These are phyloP conservation scores for Coleophoma cylindrospora DNA, from an alignment of 2,329 filamentous ascomycete species.

Conservation along the genomic window DNA sequence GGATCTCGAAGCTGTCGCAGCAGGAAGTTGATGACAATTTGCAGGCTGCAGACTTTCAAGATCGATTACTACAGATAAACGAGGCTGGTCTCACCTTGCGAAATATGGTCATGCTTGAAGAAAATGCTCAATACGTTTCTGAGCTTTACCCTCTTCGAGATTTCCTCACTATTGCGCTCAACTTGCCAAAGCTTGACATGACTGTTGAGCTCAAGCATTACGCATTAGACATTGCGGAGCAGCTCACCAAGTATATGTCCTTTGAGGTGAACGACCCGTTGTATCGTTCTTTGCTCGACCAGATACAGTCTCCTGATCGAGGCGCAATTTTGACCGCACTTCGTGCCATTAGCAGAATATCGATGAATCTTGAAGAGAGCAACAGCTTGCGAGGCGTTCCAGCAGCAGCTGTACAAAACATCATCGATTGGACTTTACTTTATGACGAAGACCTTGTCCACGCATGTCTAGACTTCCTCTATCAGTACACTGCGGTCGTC, in stretches of 20 bases:
- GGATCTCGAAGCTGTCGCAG: constrained; percentile 58
- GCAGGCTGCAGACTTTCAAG: constrained; percentile 64
- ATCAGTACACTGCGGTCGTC: constrained; percentile 85
- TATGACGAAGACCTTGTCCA: constrained; percentile 89
- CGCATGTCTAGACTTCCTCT: constrained; percentile 88
- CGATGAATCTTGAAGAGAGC: constrained; percentile 76
- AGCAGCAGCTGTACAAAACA: constrained; percentile 55
- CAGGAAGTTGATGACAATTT: constrained; percentile 63
- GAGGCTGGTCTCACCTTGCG: constrained; percentile 84
- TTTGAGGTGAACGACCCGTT: constrained; percentile 71
- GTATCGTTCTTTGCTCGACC: constrained; percentile 66
- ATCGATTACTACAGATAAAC: constrained; percentile 70
- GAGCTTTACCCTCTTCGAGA: constrained; percentile 73
- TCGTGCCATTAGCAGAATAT: constrained; percentile 78
- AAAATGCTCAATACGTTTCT: constrained; percentile 80
- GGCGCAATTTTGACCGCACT: constrained; percentile 77
- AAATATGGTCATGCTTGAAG: constrained; percentile 91
- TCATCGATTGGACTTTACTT: constrained; percentile 70
- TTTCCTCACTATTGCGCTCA: constrained; percentile 75
- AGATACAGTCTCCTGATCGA: constrained; percentile 67
- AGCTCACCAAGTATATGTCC: constrained; percentile 76
- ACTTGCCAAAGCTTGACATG: constrained; percentile 66
- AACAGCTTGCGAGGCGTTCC: constrained; percentile 74
- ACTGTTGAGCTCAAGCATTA: constrained; percentile 86
- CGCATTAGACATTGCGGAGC: constrained; percentile 85